Evolutionary conservation across 2,329 filamentous ascomycete species (phyloP).

Genomic region (Capronia americana): DNA sequence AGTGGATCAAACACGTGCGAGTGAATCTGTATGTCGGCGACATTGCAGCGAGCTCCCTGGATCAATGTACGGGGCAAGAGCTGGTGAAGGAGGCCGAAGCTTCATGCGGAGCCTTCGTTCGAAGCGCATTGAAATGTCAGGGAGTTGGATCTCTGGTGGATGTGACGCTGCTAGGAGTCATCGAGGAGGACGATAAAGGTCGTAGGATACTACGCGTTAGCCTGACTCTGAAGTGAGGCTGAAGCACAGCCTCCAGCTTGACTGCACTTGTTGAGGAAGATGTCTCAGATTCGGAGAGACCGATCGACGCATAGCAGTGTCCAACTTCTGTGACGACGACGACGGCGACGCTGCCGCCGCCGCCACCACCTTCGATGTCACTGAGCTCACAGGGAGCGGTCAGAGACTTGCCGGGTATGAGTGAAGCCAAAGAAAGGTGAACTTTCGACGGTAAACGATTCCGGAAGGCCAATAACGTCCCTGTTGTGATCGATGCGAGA

Average conservation of each 20-base stretch:
- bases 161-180: conserved; percentile 7
- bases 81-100: conserved; percentile 24
- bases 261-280: not conserved
- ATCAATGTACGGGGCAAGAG: not conserved
- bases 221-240: conserved; percentile 13
- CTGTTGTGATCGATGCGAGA: not conserved
- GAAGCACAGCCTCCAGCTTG: not conserved
- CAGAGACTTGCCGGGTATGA: not conserved
- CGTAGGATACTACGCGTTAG: conserved; percentile 24
- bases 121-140: conserved; percentile 24
- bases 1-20: conserved; percentile 18
- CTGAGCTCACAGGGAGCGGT: not conserved
- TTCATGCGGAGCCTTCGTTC: conserved; percentile 23
- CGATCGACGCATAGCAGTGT: not conserved
- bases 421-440: not conserved
- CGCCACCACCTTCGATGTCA: not conserved
- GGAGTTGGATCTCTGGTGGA: conserved; percentile 19
- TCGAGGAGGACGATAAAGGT: conserved; percentile 13
- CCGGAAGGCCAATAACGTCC: not conserved
- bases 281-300: not conserved
- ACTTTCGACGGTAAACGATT: not conserved
- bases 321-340: not conserved
- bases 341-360: no score
- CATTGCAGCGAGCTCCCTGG: not conserved
- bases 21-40: conserved; percentile 26